phyloP scores from a whole-genome alignment of 2,329 filamentous ascomycete species.

The Penicillium decumbens region DNA sequence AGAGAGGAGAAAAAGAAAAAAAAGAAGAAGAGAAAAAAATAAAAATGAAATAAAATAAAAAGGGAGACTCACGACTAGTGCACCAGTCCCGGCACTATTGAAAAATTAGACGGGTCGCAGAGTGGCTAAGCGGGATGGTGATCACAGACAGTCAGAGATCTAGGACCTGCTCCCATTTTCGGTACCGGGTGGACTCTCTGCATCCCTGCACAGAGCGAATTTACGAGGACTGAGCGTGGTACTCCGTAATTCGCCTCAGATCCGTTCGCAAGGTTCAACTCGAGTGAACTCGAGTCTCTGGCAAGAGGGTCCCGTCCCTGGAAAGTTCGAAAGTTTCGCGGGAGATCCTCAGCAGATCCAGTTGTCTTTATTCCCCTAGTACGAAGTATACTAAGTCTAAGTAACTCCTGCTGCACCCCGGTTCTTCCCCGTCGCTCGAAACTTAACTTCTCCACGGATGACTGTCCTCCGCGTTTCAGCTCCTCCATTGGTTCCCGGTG shows the following conservation, averaged over 20 bases:
- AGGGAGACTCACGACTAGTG: neutral
- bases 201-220: neutral
- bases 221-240: slow-evolving; percentile 12
- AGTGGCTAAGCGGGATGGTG: slow-evolving; percentile 6
- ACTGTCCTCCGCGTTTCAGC: slow-evolving; percentile 18
- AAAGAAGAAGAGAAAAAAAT: no score
- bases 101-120: slow-evolving; percentile 8
- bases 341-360: slow-evolving; percentile 38
- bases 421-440: neutral
- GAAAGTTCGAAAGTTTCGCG: slow-evolving; percentile 28
- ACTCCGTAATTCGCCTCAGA: no score
- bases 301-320: slow-evolving; percentile 25
- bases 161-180: neutral
- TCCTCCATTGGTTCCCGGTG: slow-evolving; percentile 23
- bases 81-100: slow-evolving; percentile 12
- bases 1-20: neutral
- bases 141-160: slow-evolving; percentile 11
- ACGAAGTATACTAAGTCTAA: no score
- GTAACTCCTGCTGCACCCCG: neutral
- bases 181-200: neutral
- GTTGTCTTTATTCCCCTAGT: neutral
- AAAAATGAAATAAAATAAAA: no score
- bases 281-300: neutral
- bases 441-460: slow-evolving; percentile 8
- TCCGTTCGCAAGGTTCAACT: no score